A percentile compares a stretch with the other conserved stretches of the same genome.
phyloP scores from a whole-genome alignment of 75 land plant genomes.

The Picea glauca region DNA sequence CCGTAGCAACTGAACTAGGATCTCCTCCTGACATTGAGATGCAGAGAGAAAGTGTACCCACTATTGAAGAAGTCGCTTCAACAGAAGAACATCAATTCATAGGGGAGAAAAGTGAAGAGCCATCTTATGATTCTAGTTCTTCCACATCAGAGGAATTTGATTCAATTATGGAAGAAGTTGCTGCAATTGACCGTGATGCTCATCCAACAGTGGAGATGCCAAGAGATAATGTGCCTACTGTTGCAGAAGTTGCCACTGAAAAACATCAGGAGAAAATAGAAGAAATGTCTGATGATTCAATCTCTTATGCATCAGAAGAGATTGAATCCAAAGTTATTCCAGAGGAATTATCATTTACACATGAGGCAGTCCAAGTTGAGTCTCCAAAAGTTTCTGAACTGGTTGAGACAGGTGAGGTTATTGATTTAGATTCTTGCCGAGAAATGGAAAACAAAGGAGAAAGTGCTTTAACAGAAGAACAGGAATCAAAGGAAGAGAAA shows the following conservation, averaged over 20 bases:
- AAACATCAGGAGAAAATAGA: constrained; percentile 1
- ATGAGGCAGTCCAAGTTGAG: background rate
- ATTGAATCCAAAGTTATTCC: background rate
- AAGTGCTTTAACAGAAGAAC: background rate
- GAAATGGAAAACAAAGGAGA: background rate
- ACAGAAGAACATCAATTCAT: background rate
- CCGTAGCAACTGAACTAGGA: background rate
- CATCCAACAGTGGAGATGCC: background rate
- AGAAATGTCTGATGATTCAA: background rate
- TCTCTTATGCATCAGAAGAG: background rate
- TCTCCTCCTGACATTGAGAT: constrained; percentile 2
- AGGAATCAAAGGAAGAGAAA: background rate
- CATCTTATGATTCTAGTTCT: constrained; percentile 3
- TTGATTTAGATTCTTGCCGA: background rate
- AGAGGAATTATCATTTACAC: background rate
- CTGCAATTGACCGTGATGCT: background rate
- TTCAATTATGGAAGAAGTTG: background rate
- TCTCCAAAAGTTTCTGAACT: background rate
- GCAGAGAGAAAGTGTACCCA: background rate
- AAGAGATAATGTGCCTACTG: background rate
- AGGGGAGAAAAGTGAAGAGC: background rate
- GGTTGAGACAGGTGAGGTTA: background rate
- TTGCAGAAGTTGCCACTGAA: background rate
- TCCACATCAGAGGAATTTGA: constrained; percentile 9
- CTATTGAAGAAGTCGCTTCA: background rate